Evolutionary conservation across 2,329 filamentous ascomycete species (phyloP).

Genomic region (Ophiocordyceps camponoti-floridani): DNA sequence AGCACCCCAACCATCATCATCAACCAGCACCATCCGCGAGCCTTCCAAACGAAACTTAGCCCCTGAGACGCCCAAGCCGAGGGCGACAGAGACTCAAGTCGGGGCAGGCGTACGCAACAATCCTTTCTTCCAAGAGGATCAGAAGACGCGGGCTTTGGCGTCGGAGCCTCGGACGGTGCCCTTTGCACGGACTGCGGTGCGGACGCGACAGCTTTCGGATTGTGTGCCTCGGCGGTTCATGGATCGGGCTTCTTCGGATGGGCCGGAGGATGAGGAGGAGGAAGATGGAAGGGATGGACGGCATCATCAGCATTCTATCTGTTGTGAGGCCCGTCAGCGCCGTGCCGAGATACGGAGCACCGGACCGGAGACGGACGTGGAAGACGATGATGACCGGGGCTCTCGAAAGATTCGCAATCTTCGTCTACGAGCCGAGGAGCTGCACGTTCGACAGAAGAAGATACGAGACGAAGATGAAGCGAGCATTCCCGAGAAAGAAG

Average conservation of each 20-base stretch:
- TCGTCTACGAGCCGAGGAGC: conserved; percentile 14
- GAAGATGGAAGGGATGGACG: conserved; percentile 11
- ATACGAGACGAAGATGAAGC: neutral
- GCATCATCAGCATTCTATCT: conserved; percentile 13
- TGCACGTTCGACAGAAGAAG: conserved; percentile 11
- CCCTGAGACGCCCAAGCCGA: neutral
- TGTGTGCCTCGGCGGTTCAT: conserved; percentile 10
- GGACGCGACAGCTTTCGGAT: conserved; percentile 10
- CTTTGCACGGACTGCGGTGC: conserved; percentile 5
- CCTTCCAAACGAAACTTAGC: neutral
- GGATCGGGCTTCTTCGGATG: conserved; percentile 2
- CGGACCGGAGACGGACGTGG: neutral
- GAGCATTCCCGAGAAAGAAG: neutral
- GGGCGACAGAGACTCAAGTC: conserved; percentile 1
- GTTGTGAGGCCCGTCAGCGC: conserved; percentile 7
- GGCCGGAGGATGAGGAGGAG: conserved; percentile 6
- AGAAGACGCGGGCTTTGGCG: conserved; percentile 5
- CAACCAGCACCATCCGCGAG: neutral
- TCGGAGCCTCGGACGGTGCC: conserved; percentile 8
- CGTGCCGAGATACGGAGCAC: neutral
- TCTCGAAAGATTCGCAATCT: conserved; percentile 10
- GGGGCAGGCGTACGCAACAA: conserved; percentile 9
- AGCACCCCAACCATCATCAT: neutral
- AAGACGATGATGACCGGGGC: neutral
- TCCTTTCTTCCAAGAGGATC: conserved; percentile 15